Evolutionary conservation across 805 yeast genomes (phyloP), one percentile per base, ranked within the genome.

Genomic region (Candida rishiriensis): DNA sequence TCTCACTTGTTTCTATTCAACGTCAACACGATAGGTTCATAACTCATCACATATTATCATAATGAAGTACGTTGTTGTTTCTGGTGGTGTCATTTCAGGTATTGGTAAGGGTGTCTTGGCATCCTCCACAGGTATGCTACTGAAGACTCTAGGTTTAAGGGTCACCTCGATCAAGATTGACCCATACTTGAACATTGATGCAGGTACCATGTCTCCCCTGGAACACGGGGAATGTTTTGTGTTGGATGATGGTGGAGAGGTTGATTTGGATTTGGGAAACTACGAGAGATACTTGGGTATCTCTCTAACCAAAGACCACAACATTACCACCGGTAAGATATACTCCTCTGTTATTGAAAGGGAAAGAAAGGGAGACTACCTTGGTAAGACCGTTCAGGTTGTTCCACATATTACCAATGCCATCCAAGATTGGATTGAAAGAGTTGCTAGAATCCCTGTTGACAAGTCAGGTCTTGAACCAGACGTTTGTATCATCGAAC

Each of bases 161-260:
- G 98, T 91, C 50, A 91, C 99, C 3, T 89, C 98, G 13, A 91
- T 93, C 72, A 93, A 93, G 69, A 93, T 93, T 60, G 99, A 93
- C 72, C 99, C 99, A 34, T 93, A 93, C 70, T 87, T 93, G 95
- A 93, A 93, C 71, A 88, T 93, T 56, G 99, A 93, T 72, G 99
- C 99, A 34, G 99, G 99, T 59, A 93, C 99, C 37, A 93, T 93
- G 99, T 88, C 97, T 35, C 99, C 99, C 17, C 74, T 93, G 63
- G 99, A 93, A 69, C 99, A 93, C 64, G 99, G 99, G 57, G 99
- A 93, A 69, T 96, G 96, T 65, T 93, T 93, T 65, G 98, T 93
- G 42, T 76, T 93, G 61, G 87, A 91, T 66, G 99, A 93, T 65
- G 99, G 99, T 66, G 99, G 99, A 58, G 99, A 93, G 71, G 96